Base-by-base conservation (phyloP, 1,284 basidiomycete species). In the Apiotrichum brassicae region DNA sequence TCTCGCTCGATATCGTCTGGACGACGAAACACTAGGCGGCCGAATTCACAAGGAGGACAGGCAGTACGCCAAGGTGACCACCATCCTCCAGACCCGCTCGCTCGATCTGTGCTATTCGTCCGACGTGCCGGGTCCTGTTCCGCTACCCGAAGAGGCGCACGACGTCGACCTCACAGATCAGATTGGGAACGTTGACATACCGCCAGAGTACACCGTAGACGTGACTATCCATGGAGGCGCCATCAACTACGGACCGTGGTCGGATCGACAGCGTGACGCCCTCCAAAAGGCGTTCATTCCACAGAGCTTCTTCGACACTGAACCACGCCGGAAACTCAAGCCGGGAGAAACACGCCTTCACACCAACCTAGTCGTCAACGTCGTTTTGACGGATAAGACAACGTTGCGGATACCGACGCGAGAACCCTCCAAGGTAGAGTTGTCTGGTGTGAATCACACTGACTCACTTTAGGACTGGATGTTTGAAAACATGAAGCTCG, bases 141-240 rank as follows among this genome's bases (percentile, higher is more conserved):
- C 70, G 32, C 32, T 64, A 4, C 57, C 65, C 1, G 36, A 63
- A 5, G 69, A 75, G 37, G 75, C 73, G 16, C 57, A 74, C 19
- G 77, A 80, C 44, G 70, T 78, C 11, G 62, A 69, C 43, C 62
- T 62, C 14, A 55, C 53, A n/a, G 77, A 81, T 60, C 84, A 89
- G 59, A 78, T 91, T 43, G 89, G 87, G 1, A 94, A 94, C 63
- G 84, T 87, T 1, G 90, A 87, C 61, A 67, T 83, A 18, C 78
- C 86, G n/a, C 92, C 92, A 12, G 88, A 95, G 64, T 95, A 90
- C 85, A 89, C 90, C 4, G 75, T 94, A 26, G 87, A 95, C 61
- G 58, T 95, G n/a, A 78, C 82, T 18, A 75, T 94, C 11, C 77
- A 81, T 53, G 82, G 83, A 16, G 91, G 87, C 0, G 71, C 77